Percentiles rank a stretch among this genome's conserved stretches.
phyloP scores from a whole-genome alignment of 257 asterid species.

The Solanum ossicruentum region DNA sequence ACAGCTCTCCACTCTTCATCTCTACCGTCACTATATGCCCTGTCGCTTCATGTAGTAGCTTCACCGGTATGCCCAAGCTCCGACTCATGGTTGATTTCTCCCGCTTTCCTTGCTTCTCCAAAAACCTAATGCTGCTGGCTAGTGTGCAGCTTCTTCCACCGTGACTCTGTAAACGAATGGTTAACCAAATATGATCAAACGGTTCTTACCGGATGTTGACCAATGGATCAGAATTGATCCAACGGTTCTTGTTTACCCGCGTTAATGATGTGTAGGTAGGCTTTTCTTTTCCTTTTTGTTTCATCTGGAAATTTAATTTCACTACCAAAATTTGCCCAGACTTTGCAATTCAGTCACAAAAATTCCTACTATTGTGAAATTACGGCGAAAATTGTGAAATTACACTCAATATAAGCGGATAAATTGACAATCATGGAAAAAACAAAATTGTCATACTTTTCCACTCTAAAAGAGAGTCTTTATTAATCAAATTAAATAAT shows the following conservation, averaged over 20 bases:
- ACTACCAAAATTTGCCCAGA: neutral
- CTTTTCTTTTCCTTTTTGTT: neutral
- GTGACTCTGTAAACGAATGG: neutral
- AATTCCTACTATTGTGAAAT: neutral
- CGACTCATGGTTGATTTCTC: slow-evolving; percentile 44
- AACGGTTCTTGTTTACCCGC: neutral
- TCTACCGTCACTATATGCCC: slow-evolving; percentile 90
- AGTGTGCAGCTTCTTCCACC: neutral
- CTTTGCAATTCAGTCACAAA: neutral
- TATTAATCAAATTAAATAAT: too few species aligned
- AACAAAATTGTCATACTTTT: too few species aligned
- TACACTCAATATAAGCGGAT: too few species aligned
- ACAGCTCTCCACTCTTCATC: slow-evolving; percentile 88
- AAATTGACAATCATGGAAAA: too few species aligned
- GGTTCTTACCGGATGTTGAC: neutral
- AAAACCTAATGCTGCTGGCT: slow-evolving; percentile 1
- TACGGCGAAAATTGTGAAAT: too few species aligned
- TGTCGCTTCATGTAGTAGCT: slow-evolving; percentile 94
- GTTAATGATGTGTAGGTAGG: neutral
- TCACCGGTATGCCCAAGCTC: slow-evolving; percentile 91
- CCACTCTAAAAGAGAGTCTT: too few species aligned
- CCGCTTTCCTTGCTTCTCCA: neutral
- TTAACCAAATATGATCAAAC: neutral
- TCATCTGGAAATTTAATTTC: neutral
- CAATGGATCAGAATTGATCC: neutral